phyloP scores from a whole-genome alignment of 192 early-diverging fungal species.

The Coemansia sp. region DNA sequence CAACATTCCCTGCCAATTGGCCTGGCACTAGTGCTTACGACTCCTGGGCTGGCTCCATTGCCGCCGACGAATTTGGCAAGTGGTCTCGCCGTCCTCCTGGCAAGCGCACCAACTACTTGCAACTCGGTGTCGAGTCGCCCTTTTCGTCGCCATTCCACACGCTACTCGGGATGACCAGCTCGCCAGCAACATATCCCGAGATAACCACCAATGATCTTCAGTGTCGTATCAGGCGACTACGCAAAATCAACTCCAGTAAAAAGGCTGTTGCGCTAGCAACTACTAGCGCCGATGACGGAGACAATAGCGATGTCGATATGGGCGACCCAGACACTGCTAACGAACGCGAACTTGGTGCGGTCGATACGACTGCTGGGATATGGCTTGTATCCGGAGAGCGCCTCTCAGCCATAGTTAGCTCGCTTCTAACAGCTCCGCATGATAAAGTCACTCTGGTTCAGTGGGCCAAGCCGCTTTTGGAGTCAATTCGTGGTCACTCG shows the following conservation, averaged over 20 bases:
- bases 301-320: not conserved
- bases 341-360: not conserved
- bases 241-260: slow-evolving; percentile 20
- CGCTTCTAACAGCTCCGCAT: slow-evolving; percentile 2
- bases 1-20: slow-evolving; percentile 85
- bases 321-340: not conserved
- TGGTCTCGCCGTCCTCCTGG: slow-evolving; percentile 75
- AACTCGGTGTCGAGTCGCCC: slow-evolving; percentile 66
- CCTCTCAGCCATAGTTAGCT: slow-evolving; percentile 13
- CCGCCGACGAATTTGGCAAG: slow-evolving; percentile 46
- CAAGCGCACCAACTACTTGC: slow-evolving; percentile 82
- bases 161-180: slow-evolving; percentile 31
- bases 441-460: slow-evolving; percentile 2
- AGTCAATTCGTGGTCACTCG: not conserved
- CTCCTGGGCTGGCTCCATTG: slow-evolving; percentile 45
- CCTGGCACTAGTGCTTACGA: slow-evolving; percentile 74
- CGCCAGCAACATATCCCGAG: slow-evolving; percentile 23
- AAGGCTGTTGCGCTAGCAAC: not conserved
- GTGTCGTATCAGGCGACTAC: slow-evolving; percentile 42
- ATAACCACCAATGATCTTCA: slow-evolving; percentile 28
- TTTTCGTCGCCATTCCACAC: slow-evolving; percentile 71
- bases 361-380: slow-evolving; percentile 11
- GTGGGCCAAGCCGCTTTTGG: slow-evolving; percentile 42
- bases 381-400: slow-evolving; percentile 46
- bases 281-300: not conserved